Percentiles rank a stretch among this genome's conserved stretches.
Evolutionary conservation across 2,329 filamentous ascomycete species (phyloP).

Genomic region (Cercospora citrullina): DNA sequence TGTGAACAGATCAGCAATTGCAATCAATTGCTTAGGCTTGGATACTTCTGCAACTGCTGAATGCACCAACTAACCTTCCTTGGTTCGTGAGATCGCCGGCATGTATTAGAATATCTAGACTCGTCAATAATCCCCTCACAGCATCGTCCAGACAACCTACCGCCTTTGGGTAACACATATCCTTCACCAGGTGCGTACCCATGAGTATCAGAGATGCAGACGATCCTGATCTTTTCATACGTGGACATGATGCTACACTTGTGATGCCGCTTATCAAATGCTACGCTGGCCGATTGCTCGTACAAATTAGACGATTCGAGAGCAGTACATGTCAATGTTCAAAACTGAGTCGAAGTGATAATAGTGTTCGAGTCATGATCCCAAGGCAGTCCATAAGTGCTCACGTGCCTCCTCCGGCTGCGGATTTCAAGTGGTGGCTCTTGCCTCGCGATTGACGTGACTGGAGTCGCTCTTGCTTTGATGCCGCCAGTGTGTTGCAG

Average conservation of each 20-base stretch:
- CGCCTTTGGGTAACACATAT: constrained; percentile 5
- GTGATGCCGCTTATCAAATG: not conserved
- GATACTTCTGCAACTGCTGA: no score
- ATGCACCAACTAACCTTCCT: constrained; percentile 47
- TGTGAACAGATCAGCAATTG: not conserved
- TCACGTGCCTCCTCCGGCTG: not conserved
- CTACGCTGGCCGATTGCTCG: no score
- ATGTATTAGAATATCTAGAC: constrained; percentile 68
- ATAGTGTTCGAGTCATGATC: not conserved
- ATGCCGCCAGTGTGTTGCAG: not conserved
- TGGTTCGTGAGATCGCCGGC: constrained; percentile 76
- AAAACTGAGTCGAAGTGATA: not conserved
- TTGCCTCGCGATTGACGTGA: not conserved
- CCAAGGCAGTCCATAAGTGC: not conserved
- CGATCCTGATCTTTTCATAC: constrained; percentile 59
- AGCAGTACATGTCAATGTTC: not conserved
- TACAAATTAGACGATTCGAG: no score
- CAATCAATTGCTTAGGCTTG: not conserved
- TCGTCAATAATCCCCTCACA: not conserved
- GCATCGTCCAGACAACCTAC: not conserved
- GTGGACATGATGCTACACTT: constrained; percentile 6
- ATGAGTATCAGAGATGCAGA: constrained; percentile 69
- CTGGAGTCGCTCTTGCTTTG: not conserved
- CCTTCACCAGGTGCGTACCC: constrained; percentile 8
- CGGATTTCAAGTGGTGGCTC: not conserved